phyloP scores from a whole-genome alignment of 2,329 filamentous ascomycete species.

The Aspergillus fumigatiaffinis region DNA sequence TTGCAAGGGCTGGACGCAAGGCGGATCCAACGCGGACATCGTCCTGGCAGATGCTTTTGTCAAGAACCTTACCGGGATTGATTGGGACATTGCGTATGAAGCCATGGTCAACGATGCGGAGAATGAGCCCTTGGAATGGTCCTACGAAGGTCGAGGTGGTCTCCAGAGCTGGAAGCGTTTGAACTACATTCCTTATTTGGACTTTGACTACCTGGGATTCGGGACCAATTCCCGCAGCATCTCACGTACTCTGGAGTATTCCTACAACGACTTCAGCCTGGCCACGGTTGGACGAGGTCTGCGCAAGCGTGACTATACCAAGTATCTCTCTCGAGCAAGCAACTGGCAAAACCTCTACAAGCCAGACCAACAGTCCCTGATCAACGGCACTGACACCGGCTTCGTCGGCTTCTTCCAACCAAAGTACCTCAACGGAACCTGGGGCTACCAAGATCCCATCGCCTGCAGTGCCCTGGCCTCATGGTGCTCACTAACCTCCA shows the following conservation, averaged over 20 bases:
- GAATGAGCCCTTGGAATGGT: conserved; percentile 66
- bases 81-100: conserved; percentile 65
- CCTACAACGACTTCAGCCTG: conserved; percentile 70
- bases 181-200: conserved; percentile 66
- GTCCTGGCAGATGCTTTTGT: conserved; percentile 63
- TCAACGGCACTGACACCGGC: conserved; percentile 58
- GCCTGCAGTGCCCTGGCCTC: not conserved
- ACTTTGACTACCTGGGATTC: conserved; percentile 63
- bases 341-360: conserved; percentile 70
- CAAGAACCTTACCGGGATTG: conserved; percentile 62
- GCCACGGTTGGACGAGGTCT: conserved; percentile 58
- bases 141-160: conserved; percentile 64
- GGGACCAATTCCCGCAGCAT: conserved; percentile 68
- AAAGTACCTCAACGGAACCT: conserved; percentile 64
- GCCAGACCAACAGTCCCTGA: conserved; percentile 54
- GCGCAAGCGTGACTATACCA: conserved; percentile 52
- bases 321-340: conserved; percentile 55
- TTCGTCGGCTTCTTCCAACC: conserved; percentile 72
- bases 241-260: conserved; percentile 70
- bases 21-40: conserved; percentile 69
- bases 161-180: conserved; percentile 66
- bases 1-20: conserved; percentile 65
- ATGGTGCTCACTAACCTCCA: conserved; percentile 30
- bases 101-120: conserved; percentile 69
- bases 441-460: conserved; percentile 54